Base-by-base conservation (phyloP, 2,329 filamentous ascomycete genomes). In the Endoconidiophora laricicola region DNA sequence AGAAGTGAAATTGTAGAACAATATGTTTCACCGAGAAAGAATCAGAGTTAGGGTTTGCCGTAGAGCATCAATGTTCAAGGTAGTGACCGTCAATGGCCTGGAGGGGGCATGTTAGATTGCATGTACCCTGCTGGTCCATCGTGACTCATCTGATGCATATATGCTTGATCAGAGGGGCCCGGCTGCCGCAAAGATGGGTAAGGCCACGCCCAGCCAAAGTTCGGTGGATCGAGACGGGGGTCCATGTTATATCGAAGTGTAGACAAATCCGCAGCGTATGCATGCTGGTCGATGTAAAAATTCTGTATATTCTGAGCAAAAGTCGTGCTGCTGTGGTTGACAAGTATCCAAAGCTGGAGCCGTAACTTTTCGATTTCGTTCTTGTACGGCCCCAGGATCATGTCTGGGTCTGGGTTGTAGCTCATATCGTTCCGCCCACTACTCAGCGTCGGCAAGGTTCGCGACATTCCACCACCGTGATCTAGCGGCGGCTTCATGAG, bases 341-440 rank as follows among this genome's bases (percentile, higher is more conserved):
- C 42, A 4, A 53, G 23, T 14, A 49, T 40, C 41, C 44, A 53
- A 12, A 53, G 43, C 14, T 53, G 51, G 2, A 49, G 38, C 7
- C 51, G 42, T 14, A 53, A 38, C 14, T 49, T 53, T 39, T 49
- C 46, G 16, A 53, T 53, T 26, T 53, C 51, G 16, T 12, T 40
- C 40, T 49, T 49, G 39, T 49, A 49, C 18, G 16, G 26, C 23
- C 43, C 39, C 12, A 43, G 26, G 12, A 29, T 38, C 12, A 49
- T 49, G 24, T 33, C 39, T 4, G 26, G 14, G 22, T 43, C 26
- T 43, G 39, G 14, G 26, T 29, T 29, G 12, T 49, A 49, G 24
- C 6, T 16, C 40, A 36, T 37, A 20, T 48, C 46, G 38, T 23
- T 42, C 5, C 22, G n/a, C 10, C 29, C 10, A 18, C 38, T 46